Evolutionary conservation across 1,284 basidiomycete genomes (phyloP).

Genomic region (Ganoderma lingzhi): DNA sequence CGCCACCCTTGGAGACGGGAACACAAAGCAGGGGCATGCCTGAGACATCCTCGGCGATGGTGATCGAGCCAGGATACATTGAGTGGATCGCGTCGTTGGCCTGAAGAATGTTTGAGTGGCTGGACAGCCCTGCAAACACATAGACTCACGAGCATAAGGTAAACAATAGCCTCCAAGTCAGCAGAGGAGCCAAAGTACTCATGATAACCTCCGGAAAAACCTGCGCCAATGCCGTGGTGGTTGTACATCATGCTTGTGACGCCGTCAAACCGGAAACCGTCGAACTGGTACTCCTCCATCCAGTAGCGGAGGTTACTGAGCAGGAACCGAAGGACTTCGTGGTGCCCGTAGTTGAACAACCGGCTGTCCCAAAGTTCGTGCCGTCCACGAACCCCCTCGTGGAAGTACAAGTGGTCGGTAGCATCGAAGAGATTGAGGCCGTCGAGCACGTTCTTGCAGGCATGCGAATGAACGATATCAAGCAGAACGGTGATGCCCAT

Average conservation of each 20-base stretch:
- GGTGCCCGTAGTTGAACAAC: slow-evolving; percentile 95
- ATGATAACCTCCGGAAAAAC: slow-evolving; percentile 97
- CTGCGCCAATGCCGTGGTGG: slow-evolving; percentile 97
- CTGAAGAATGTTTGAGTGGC: slow-evolving; percentile 48
- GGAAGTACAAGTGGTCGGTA: slow-evolving; percentile 97
- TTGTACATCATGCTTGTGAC: slow-evolving; percentile 99
- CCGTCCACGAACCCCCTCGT: slow-evolving; percentile 88
- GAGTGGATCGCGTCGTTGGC: slow-evolving; percentile 92
- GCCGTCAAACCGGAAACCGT: slow-evolving; percentile 98
- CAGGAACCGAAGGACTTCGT: slow-evolving; percentile 95
- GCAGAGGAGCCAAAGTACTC: slow-evolving; percentile 93
- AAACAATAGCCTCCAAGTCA: slow-evolving; percentile 92
- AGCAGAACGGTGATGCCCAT: slow-evolving; percentile 94
- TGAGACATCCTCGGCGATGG: slow-evolving; percentile 97
- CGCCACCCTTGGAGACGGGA: slow-evolving; percentile 83
- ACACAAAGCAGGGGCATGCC: slow-evolving; percentile 97
- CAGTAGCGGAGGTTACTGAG: slow-evolving; percentile 96
- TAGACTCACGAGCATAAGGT: slow-evolving; percentile 91
- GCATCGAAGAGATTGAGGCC: slow-evolving; percentile 97
- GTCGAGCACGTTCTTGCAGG: slow-evolving; percentile 97
- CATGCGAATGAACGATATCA: slow-evolving; percentile 98
- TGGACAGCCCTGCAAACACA: background rate
- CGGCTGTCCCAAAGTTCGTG: slow-evolving; percentile 98
- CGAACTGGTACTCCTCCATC: slow-evolving; percentile 95
- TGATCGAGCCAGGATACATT: slow-evolving; percentile 83